Base-by-base conservation (phyloP, 805 yeast genomes). In the Candida anglica region DNA sequence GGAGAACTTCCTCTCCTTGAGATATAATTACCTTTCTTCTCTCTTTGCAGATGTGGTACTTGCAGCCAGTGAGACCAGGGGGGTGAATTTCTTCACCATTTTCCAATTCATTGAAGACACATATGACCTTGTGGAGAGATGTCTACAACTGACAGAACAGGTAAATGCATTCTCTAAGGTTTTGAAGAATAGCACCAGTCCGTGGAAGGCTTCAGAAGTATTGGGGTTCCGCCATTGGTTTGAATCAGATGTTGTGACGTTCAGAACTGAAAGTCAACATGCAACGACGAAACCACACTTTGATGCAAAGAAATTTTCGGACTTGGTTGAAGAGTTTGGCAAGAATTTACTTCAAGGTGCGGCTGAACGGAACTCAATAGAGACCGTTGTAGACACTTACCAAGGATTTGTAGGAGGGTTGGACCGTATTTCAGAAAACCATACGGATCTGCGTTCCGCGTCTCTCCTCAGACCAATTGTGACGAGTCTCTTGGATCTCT, bases 31-130 rank as follows among this genome's bases (percentile, higher is more conserved):
- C 37, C 36, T 63, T 4, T 15, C 39, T 14, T 10, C 25, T 1
- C 20, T 52, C 9, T 32, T 51, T 15, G 17, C 23, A 4, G 35
- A 41, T 13, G 20, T 37, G 14, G 14, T 38, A 4, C 5, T 15
- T 6, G 15, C 10, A n/a, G 10, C 17, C 11, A n/a, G n/a, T 10
- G n/a, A 14, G 8, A 9, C 7, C 6, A 8, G n/a, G 7, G n/a
- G 18, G 9, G 32, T 19, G 19, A 49, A 59, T 34, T 59, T 60
- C 37, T 48, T 48, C 20, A 44, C 44, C 16, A 37, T 63, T 5
- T 50, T 63, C 35, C 56, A 51, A 38, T 65, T 42, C 30, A 38
- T 60, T 19, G 70, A 66, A 42, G 56, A 54, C 21, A 62, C 73
- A 0, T 52, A 52, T 36, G 48, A 42, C 3, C 53, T 55, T 30